Conservation (phyloP, 192 early-diverging fungal genomes). For the Phlyctochytrium bullatum region DNA sequence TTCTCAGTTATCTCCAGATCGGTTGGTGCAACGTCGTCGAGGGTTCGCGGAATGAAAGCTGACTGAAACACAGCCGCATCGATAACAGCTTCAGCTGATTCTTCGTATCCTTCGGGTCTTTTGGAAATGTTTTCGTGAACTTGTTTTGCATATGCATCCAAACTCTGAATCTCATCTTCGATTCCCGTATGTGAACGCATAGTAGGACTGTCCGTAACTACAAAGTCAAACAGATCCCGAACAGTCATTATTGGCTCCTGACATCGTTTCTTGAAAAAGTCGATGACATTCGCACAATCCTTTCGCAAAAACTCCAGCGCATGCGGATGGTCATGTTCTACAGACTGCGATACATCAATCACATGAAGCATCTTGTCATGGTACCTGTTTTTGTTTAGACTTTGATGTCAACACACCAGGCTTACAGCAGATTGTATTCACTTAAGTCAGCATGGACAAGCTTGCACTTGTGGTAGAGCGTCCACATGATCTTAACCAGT, state of each 20-base stretch:
- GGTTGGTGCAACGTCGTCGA: constrained; percentile 87
- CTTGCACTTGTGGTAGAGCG: constrained; percentile 86
- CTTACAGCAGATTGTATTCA: constrained; percentile 94
- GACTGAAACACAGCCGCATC: constrained; percentile 92
- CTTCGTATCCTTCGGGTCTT: constrained; percentile 33
- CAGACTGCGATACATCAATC: constrained; percentile 98
- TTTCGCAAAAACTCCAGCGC: constrained; percentile 95
- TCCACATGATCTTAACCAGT: constrained; percentile 82
- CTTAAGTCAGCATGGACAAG: constrained; percentile 97
- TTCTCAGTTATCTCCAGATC: constrained; percentile 78
- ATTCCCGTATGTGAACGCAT: constrained; percentile 1
- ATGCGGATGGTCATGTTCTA: constrained; percentile 97
- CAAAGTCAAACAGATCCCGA: constrained; percentile 86
- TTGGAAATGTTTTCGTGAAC: constrained; percentile 25
- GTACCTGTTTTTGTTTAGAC: constrained; percentile 47
- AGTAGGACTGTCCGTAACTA: constrained; percentile 40
- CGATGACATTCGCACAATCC: constrained; percentile 89
- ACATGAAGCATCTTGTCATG: constrained; percentile 79
- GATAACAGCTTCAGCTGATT: constrained; percentile 35
- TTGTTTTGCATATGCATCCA: constrained; percentile 50
- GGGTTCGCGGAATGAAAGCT: constrained; percentile 85
- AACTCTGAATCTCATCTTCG: constrained; percentile 26
- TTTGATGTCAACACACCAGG: too few relatives aligned
- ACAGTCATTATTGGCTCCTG: constrained; percentile 55
- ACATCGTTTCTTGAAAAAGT: constrained; percentile 84